Base-by-base conservation (phyloP, 1,284 basidiomycete species). In the Ceratobasidium papillatum region DNA sequence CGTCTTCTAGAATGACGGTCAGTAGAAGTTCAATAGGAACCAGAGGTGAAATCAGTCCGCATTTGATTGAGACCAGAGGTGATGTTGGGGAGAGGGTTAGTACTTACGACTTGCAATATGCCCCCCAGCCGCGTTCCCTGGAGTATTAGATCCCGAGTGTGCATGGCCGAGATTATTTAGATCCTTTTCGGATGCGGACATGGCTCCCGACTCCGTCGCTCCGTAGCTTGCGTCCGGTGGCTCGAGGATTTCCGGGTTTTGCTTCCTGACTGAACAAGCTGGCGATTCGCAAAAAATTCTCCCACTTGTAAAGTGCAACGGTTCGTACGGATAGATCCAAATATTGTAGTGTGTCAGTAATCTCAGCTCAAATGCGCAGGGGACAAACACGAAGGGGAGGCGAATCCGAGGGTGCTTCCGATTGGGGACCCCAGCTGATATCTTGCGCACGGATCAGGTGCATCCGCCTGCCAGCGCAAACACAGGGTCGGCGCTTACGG, bases 141-240 rank as follows among this genome's bases (percentile, higher is more conserved):
- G 30, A 61, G 56, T 30, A 49, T 71, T 71, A 71, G 66, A 47
- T 45, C 66, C 66, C 54, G 52, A n/a, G 36, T 68, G 65, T 22
- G 65, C 47, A 61, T 56, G 68, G 32, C 45, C 32, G 58, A 72
- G 51, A 59, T 61, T 72, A 72, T 72, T 72, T 61, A 72, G 68
- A 72, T 72, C 68, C 68, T 72, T 72, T 25, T 72, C 68, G 68
- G 68, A 72, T 72, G 68, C 68, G 54, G 68, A 72, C 68, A 72
- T 72, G 68, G 8, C 68, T 72, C 68, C 68, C 68, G 68, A 72
- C 56, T 72, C 68, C 68, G 68, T 72, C 68, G 68, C 68, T 72
- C 68, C 68, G 68, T 72, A 22, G 68, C 54, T 51, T 47, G 51
- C 49, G 66, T 69, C 66, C 66, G 66, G 66, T 58, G 38, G 66